Evolutionary conservation across 2,329 filamentous ascomycete genomes (phyloP), one percentile per base, ranked within the genome.

Genomic region (Penicillium sp.): DNA sequence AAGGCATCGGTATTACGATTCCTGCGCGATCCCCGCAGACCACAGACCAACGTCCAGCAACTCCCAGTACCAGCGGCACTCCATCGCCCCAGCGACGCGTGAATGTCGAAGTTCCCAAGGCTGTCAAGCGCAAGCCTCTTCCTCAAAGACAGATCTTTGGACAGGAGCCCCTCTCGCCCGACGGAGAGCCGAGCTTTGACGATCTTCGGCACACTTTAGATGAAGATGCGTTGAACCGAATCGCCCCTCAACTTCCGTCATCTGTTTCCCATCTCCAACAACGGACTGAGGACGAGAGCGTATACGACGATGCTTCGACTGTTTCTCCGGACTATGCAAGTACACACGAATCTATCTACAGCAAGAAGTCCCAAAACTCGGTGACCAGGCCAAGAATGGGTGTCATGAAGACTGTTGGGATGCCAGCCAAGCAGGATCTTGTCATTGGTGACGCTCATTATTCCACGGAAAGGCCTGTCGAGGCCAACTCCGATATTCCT

Each of bases 241-340:
- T 83, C 26, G 67, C 69, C n/a, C 61, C 67, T 53, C 66, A 62
- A 28, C 62, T 64, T 28, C 54, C 62, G 45, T 68, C 67, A 4
- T 66, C 67, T 6, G 51, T 58, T 7, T 66, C 63, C 39, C 58
- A 64, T 31, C 56, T 47, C 12, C 56, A 48, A 28, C 56, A 48
- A 10, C 56, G 47, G 26, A 60, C 59, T 12, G 71, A 74, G 46
- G 71, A 73, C 21, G 74, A 73, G 47, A 73, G 73, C 53, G 63
- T 71, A 53, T 86, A 88, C 53, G 86, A 89, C 55, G 79, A 81
- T 31, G 79, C 78, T 31, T 86, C 85, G 7, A 82, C 82, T 5
- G 78, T 79, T 12, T 87, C 86, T 24, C 88, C 89, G 0, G 88
- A 93, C 67, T 93, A 93, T 72, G 87, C 88, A 6, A 94, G 88